These are phyloP conservation scores for Phialophora macrospora DNA, from an alignment of 2,329 filamentous ascomycete genomes.

Conservation along the genomic window DNA sequence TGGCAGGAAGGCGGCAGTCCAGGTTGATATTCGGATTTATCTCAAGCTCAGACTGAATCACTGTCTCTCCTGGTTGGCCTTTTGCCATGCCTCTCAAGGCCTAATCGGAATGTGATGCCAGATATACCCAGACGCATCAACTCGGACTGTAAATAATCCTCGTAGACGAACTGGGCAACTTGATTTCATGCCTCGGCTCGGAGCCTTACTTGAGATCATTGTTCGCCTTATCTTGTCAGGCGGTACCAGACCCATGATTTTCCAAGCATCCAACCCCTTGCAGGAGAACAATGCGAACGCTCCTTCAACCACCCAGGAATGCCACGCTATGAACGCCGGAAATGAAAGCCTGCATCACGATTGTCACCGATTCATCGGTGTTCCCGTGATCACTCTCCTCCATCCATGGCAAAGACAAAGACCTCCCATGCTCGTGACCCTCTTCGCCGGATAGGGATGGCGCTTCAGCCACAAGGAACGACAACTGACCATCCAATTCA, in stretches of 20 bases:
- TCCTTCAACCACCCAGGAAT: neutral
- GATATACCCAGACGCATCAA: neutral
- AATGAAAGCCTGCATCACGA: neutral
- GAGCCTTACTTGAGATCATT: neutral
- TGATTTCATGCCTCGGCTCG: too few relatives aligned
- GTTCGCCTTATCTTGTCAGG: neutral
- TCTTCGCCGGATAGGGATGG: neutral
- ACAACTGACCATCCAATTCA: neutral
- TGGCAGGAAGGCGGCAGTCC: neutral
- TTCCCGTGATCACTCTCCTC: neutral
- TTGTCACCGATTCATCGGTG: neutral
- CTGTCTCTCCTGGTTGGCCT: neutral
- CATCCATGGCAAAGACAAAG: neutral
- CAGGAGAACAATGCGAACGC: neutral
- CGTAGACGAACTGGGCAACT: neutral
- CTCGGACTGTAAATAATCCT: neutral
- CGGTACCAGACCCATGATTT: neutral
- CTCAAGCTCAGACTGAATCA: neutral
- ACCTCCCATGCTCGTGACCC: neutral
- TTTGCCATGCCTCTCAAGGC: neutral
- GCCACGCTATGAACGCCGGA: neutral
- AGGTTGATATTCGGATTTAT: neutral
- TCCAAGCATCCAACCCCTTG: neutral
- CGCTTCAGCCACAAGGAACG: neutral
- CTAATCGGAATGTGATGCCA: neutral